A percentile compares a stretch with the other conserved stretches of the same genome.
phyloP scores from a whole-genome alignment of 1,139 yeast species.

The Meyerozyma carpophila region DNA sequence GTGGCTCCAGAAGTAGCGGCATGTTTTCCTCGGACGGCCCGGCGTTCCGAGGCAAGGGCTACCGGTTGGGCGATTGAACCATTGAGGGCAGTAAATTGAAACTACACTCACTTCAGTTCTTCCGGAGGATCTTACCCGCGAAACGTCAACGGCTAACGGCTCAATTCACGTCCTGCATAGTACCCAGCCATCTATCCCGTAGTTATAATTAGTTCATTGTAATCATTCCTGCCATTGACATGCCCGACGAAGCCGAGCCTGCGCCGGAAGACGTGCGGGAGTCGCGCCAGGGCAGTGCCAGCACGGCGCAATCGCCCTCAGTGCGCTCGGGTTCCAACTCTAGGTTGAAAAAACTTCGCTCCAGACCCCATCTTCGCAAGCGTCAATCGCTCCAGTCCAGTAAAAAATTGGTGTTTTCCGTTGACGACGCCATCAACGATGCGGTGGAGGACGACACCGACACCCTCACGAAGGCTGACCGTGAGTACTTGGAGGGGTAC shows the following conservation, averaged over 20 bases:
- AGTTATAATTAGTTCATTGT: neutral
- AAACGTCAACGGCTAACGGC: too few relatives aligned
- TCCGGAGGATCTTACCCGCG: neutral
- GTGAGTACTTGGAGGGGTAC: constrained; percentile 68
- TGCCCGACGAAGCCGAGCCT: neutral
- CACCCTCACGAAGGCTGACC: constrained; percentile 29
- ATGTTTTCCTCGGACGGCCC: constrained; percentile 9
- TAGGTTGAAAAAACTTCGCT: constrained; percentile 15
- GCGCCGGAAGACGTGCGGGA: neutral
- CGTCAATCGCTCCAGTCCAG: constrained; percentile 7
- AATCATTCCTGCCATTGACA: neutral
- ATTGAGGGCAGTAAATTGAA: too few relatives aligned
- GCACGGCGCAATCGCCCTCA: constrained; percentile 9
- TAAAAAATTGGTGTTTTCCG: constrained; percentile 50
- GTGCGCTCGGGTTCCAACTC: constrained; percentile 7
- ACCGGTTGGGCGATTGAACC: constrained; percentile 29
- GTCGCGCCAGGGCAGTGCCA: constrained; percentile 5
- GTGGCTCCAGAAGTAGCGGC: constrained; percentile 10
- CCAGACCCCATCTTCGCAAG: constrained; percentile 13
- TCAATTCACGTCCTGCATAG: too few relatives aligned
- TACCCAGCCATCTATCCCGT: neutral
- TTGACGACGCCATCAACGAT: constrained; percentile 62
- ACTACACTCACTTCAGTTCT: too few relatives aligned
- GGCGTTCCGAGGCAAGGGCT: constrained; percentile 31
- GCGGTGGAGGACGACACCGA: constrained; percentile 46